These are phyloP conservation scores for Andrographis paniculata DNA, from an alignment of 305 asterid genomes.

Conservation along the genomic window DNA sequence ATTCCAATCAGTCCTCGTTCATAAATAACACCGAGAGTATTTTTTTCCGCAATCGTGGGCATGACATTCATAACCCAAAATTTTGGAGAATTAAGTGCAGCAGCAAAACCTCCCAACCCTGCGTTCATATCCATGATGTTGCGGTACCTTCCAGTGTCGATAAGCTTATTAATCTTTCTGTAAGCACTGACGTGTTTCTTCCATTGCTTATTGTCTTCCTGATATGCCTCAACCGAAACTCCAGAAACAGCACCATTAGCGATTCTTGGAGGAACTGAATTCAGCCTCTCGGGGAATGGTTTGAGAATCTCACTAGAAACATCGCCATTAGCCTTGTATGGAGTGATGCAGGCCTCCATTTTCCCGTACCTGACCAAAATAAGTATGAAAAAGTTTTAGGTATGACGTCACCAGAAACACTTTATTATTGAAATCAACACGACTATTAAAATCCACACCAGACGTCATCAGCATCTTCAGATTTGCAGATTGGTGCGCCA, in stretches of 20 bases:
- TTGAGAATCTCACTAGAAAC: slow-evolving; percentile 31
- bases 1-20: slow-evolving; percentile 90
- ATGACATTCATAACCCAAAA: slow-evolving; percentile 93
- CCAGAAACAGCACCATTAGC: slow-evolving; percentile 72
- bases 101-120: slow-evolving; percentile 87
- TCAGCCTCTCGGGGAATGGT: slow-evolving; percentile 84
- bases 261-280: slow-evolving; percentile 77
- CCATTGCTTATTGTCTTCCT: slow-evolving; percentile 78
- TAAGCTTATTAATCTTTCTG: slow-evolving; percentile 60
- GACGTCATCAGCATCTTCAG: slow-evolving; percentile 65
- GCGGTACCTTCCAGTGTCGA: slow-evolving; percentile 91
- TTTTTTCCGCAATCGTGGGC: slow-evolving; percentile 78
- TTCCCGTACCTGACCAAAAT: slow-evolving; percentile 69
- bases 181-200: slow-evolving; percentile 76
- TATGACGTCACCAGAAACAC: no score
- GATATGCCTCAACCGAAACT: slow-evolving; percentile 49
- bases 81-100: slow-evolving; percentile 73
- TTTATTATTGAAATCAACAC: no score
- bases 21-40: slow-evolving; percentile 68
- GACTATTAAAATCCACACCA: no score
- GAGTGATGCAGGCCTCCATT: slow-evolving; percentile 79
- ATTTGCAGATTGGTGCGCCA: slow-evolving; percentile 51
- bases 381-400: slow-evolving; percentile 4
- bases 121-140: slow-evolving; percentile 99
- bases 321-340: slow-evolving; percentile 30